Percentiles rank a stretch among this genome's conserved stretches.
These are phyloP conservation scores for Penicillium paneum DNA, from an alignment of 2,329 filamentous ascomycete genomes.

Conservation along the genomic window DNA sequence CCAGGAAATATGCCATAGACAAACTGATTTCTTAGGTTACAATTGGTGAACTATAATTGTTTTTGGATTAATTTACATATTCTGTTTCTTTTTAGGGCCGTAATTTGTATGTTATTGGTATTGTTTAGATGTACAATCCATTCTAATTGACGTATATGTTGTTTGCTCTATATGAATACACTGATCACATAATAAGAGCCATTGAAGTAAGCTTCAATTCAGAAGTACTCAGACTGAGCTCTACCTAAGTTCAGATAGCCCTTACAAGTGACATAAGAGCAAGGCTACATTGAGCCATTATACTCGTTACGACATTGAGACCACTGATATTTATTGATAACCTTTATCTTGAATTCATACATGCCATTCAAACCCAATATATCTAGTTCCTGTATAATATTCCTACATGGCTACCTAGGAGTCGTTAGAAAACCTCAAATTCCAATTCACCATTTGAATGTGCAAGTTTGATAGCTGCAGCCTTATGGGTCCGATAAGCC, in stretches of 20 bases:
- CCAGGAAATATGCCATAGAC: background rate
- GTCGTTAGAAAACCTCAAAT: background rate
- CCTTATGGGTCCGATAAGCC: constrained; percentile 13
- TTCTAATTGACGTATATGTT: background rate
- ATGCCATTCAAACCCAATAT: background rate
- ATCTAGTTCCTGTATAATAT: background rate
- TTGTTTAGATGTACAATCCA: background rate
- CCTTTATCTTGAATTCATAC: background rate
- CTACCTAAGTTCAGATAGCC: background rate
- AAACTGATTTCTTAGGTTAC: background rate
- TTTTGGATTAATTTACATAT: too few relatives aligned
- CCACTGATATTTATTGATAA: background rate
- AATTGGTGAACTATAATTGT: background rate
- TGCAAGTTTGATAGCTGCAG: constrained; percentile 6
- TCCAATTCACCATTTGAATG: background rate
- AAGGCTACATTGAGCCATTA: background rate
- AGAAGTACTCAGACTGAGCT: background rate
- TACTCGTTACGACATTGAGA: background rate
- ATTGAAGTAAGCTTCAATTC: background rate
- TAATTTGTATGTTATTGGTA: background rate
- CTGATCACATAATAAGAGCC: background rate
- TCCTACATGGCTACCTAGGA: background rate
- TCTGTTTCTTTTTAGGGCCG: background rate
- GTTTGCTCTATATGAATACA: background rate
- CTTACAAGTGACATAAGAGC: background rate